Evolutionary conservation across 768 basidiomycete species (phyloP).

Genomic region (Suillus brevipes): DNA sequence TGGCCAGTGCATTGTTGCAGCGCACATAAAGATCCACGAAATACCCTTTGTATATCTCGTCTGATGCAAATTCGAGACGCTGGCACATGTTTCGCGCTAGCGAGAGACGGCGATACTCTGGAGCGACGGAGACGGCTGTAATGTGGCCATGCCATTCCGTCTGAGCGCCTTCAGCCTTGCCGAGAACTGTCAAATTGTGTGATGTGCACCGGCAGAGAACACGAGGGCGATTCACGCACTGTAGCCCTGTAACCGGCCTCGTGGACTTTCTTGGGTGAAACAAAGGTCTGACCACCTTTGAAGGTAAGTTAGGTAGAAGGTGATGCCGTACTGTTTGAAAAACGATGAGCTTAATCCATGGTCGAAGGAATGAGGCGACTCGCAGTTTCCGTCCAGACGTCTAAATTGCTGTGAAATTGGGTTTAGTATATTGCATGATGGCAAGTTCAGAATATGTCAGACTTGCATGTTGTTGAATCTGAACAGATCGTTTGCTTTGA

Average conservation of each 20-base stretch:
- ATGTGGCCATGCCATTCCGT: slow-evolving; percentile 92
- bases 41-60: slow-evolving; percentile 76
- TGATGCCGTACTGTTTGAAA: slow-evolving; percentile 69
- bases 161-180: slow-evolving; percentile 82
- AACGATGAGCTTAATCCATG: not conserved
- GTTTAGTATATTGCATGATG: not conserved
- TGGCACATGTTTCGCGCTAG: slow-evolving; percentile 87
- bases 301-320: slow-evolving; percentile 88
- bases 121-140: slow-evolving; percentile 92
- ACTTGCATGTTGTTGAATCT: slow-evolving; percentile 88
- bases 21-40: slow-evolving; percentile 97
- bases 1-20: slow-evolving; percentile 81
- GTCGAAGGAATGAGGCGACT: slow-evolving; percentile 28
- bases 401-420: slow-evolving; percentile 62
- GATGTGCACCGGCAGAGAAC: slow-evolving; percentile 8
- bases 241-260: slow-evolving; percentile 89
- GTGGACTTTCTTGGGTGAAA: slow-evolving; percentile 78
- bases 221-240: slow-evolving; percentile 49
- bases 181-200: slow-evolving; percentile 62
- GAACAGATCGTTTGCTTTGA: slow-evolving; percentile 88
- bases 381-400: slow-evolving; percentile 97
- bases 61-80: slow-evolving; percentile 82
- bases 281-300: slow-evolving; percentile 92
- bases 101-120: slow-evolving; percentile 85
- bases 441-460: not conserved